These are phyloP conservation scores for Agrocybe chaxingu DNA, from an alignment of 768 basidiomycete species.

Conservation along the genomic window DNA sequence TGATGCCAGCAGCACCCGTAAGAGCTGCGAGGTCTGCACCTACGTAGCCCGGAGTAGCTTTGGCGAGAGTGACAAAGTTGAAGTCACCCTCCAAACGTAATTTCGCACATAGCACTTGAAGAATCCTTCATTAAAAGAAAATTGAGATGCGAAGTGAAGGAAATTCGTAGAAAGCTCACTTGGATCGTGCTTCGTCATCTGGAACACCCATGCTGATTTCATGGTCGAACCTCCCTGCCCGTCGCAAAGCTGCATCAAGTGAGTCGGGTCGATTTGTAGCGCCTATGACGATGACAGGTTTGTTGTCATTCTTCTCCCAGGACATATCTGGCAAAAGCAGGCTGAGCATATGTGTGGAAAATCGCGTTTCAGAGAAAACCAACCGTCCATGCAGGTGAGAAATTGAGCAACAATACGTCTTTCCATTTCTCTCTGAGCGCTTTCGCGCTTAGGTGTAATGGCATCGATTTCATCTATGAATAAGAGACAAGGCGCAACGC, in stretches of 20 bases:
- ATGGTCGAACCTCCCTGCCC: slow-evolving; percentile 95
- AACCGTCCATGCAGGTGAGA: slow-evolving; percentile 98
- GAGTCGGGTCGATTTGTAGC: slow-evolving; percentile 97
- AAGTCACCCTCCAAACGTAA: slow-evolving; percentile 86
- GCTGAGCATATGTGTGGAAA: neutral
- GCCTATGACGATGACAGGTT: slow-evolving; percentile 90
- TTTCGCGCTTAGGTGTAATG: slow-evolving; percentile 96
- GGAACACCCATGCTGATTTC: slow-evolving; percentile 99
- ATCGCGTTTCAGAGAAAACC: slow-evolving; percentile 13
- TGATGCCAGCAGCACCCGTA: slow-evolving; percentile 90
- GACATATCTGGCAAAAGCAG: slow-evolving; percentile 65
- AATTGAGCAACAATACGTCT: slow-evolving; percentile 96
- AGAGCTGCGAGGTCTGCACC: slow-evolving; percentile 92
- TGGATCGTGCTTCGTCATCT: slow-evolving; percentile 83
- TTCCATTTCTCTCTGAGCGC: slow-evolving; percentile 98
- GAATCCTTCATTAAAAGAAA: slow-evolving; percentile 57
- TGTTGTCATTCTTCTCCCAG: slow-evolving; percentile 92
- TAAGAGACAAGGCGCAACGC: slow-evolving; percentile 86
- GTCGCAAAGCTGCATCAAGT: slow-evolving; percentile 86
- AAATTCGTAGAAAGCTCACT: slow-evolving; percentile 47
- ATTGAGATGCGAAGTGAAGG: slow-evolving; percentile 1
- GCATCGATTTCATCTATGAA: slow-evolving; percentile 99
- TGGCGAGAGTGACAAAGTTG: slow-evolving; percentile 81
- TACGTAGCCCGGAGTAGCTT: slow-evolving; percentile 95
- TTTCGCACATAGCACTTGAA: slow-evolving; percentile 80